Percentiles rank a stretch among this genome's conserved stretches.
phyloP scores from a whole-genome alignment of 2,329 filamentous ascomycete species.

The Hypoxylon sp. region DNA sequence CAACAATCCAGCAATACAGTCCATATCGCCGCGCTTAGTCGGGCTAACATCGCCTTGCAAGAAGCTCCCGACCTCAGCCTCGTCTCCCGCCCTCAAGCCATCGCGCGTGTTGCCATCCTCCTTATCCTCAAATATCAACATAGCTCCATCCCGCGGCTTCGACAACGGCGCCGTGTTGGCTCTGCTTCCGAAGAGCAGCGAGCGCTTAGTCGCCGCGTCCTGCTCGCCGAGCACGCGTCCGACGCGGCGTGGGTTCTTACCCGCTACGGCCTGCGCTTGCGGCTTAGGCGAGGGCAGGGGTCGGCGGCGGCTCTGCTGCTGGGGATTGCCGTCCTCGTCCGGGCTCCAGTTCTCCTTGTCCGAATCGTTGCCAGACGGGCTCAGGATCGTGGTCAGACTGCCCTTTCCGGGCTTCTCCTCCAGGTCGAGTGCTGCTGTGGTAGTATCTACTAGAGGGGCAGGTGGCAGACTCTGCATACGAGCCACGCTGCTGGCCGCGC shows the following conservation, averaged over 20 bases:
- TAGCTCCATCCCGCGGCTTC: slow-evolving; percentile 48
- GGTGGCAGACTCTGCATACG: slow-evolving; percentile 67
- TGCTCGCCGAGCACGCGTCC: slow-evolving; percentile 61
- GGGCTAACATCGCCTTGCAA: slow-evolving; percentile 78
- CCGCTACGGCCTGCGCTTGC: slow-evolving; percentile 5
- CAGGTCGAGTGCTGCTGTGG: slow-evolving; percentile 36
- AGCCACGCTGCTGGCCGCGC: slow-evolving; percentile 73
- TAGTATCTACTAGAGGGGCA: slow-evolving; percentile 43
- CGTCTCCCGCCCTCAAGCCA: slow-evolving; percentile 57
- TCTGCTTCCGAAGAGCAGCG: slow-evolving; percentile 51
- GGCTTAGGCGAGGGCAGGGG: slow-evolving; percentile 54
- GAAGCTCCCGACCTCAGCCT: slow-evolving; percentile 77
- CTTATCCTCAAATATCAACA: slow-evolving; percentile 69
- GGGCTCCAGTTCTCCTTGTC: slow-evolving; percentile 95
- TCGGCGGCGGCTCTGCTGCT: slow-evolving; percentile 51
- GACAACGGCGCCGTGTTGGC: slow-evolving; percentile 61
- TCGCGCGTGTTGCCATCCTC: slow-evolving; percentile 45
- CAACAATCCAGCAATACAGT: slow-evolving; percentile 89
- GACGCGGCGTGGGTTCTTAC: slow-evolving; percentile 58
- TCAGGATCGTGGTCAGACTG: slow-evolving; percentile 60
- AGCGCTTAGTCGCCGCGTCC: slow-evolving; percentile 53
- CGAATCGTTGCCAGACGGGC: slow-evolving; percentile 74
- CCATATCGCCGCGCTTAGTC: slow-evolving; percentile 84
- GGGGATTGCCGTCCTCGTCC: slow-evolving; percentile 62
- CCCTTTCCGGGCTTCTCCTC: slow-evolving; percentile 56